phyloP scores from a whole-genome alignment of 1,284 basidiomycete genomes.

The Cryptococcus neoformans region DNA sequence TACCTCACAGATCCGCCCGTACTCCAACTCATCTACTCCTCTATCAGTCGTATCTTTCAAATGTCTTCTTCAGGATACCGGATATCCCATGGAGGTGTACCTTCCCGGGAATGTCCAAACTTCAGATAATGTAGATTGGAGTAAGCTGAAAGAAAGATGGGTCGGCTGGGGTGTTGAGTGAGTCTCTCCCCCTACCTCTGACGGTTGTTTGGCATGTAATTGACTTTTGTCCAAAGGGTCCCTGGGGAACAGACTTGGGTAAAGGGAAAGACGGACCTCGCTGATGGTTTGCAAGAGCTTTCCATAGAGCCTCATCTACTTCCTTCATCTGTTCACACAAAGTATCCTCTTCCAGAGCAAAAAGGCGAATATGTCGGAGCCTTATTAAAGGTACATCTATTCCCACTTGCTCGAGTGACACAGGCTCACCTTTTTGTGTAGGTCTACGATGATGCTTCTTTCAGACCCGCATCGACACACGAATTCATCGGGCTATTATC shows the following conservation, averaged over 20 bases:
- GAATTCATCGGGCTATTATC: conserved; percentile 43
- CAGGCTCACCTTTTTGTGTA: conserved; percentile 3
- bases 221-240: conserved; percentile 22
- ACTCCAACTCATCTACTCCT: conserved; percentile 16
- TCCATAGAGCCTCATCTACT: conserved; percentile 3
- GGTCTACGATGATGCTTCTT: conserved; percentile 43
- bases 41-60: conserved; percentile 42
- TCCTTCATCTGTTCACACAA: conserved; percentile 24
- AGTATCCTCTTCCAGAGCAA: conserved; percentile 31
- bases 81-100: conserved; percentile 49
- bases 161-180: conserved; percentile 49
- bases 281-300: background rate
- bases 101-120: conserved; percentile 20
- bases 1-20: conserved; percentile 28
- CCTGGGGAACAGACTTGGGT: conserved; percentile 42
- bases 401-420: background rate
- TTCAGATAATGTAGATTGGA: conserved; percentile 25
- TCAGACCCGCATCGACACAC: conserved; percentile 38
- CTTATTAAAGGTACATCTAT: conserved; percentile 37
- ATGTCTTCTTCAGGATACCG: conserved; percentile 48
- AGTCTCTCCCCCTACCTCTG: conserved; percentile 5
- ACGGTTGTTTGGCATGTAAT: background rate
- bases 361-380: conserved; percentile 35
- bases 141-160: conserved; percentile 44
- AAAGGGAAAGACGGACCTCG: conserved; percentile 4